Percentiles rank a stretch among this genome's conserved stretches.
Evolutionary conservation across 2,329 filamentous ascomycete species (phyloP).

Genomic region (Xylariaceae sp.): DNA sequence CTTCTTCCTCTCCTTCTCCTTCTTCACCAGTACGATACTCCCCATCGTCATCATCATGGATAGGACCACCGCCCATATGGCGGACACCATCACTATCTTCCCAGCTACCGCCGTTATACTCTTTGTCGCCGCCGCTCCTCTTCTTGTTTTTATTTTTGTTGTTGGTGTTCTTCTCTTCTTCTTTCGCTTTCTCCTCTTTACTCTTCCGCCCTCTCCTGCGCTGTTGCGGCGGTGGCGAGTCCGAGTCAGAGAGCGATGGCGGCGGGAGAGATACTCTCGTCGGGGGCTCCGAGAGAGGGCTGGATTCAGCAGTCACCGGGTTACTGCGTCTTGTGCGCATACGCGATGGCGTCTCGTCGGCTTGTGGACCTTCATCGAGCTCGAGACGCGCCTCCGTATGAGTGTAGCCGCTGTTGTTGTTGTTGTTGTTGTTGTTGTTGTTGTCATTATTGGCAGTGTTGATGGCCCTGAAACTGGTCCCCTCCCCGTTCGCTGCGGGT

Average conservation of each 20-base stretch:
- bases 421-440: constrained; percentile 8
- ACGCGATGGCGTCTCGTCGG: constrained; percentile 19
- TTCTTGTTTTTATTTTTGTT: too few relatives aligned
- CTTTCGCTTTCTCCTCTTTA: too few relatives aligned
- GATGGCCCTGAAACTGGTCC: constrained; percentile 5
- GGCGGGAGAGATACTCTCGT: constrained; percentile 12
- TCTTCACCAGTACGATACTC: too few relatives aligned
- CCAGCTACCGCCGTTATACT: constrained; percentile 27
- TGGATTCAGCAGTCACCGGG: constrained; percentile 20
- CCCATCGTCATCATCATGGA: too few relatives aligned
- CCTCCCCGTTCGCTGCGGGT: background rate
- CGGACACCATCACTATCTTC: constrained; percentile 21
- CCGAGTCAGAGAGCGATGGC: constrained; percentile 21
- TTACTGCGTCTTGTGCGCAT: constrained; percentile 18
- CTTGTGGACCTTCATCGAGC: constrained; percentile 19
- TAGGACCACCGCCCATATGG: constrained; percentile 18
- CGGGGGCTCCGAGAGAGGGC: constrained; percentile 26
- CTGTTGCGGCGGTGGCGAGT: constrained; percentile 14
- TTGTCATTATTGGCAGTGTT: constrained; percentile 12
- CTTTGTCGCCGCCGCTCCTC: constrained; percentile 22
- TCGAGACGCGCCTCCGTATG: constrained; percentile 27
- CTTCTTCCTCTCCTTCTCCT: too few relatives aligned
- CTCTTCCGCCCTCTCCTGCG: constrained; percentile 14
- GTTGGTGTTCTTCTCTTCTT: too few relatives aligned
- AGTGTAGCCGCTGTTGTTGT: constrained; percentile 19